Evolutionary conservation across 2,329 filamentous ascomycete genomes (phyloP), one percentile per base, ranked within the genome.

Genomic region (Epichloe baconii): DNA sequence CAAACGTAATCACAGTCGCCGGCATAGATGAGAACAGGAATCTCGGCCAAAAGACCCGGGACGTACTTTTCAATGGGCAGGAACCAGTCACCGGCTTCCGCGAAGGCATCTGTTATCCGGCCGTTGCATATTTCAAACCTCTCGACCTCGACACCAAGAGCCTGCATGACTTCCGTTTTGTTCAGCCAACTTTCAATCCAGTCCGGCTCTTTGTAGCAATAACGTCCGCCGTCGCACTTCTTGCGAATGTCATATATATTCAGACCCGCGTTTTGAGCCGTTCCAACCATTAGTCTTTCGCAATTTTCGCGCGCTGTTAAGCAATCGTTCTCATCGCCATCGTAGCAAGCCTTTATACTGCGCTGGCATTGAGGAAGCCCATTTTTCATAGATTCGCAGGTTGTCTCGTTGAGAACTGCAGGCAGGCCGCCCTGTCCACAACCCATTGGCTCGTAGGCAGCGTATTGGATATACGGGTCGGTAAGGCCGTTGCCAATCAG

Each of bases 281-380:
- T 91, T 38, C 85, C 88, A 58, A 98, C 84, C 70, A 97, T 78
- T 53, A 88, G 90, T 62, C 96, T 96, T 78, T 98, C 97, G 73
- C 93, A 98, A 80, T 97, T 97, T 68, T 97, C 96, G 61, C 87
- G 86, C 44, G 91, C 90, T 45, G 91, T 90, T 1, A 97, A 90
- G 66, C 93, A 98, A 60, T 83, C 94, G 58, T 88, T 80, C 62
- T 87, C 95, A 71, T 94, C 88, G 54, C 83, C 87, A 63, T 88
- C 83, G 76, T 98, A 97, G 80, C 93, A 98, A 68, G 77, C 78
- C 71, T 90, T 74, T 64, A 97, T 96, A 67, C 98, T 77, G 55
- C 79, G 84, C 71, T 88, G 81, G 79, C 93, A 98, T 58, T 90
- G 86, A 49, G 88, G 86, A 54, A 95, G 83, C 53, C 93, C 78